Conservation (phyloP, 208 protist genomes). For the Trypanosoma platydactyli region DNA sequence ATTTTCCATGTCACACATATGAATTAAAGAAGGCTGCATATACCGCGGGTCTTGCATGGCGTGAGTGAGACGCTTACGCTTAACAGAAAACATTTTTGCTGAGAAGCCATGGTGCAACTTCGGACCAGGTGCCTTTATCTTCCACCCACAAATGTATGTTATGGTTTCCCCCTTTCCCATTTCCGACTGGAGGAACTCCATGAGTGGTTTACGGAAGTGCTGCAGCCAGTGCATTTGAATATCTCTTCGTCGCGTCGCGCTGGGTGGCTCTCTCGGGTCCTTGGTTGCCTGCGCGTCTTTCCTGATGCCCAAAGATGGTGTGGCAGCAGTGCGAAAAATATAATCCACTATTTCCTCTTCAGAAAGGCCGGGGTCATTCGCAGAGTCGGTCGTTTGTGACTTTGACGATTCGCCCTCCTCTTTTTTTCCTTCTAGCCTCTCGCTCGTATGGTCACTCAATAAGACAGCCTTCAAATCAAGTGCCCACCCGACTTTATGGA, state of each 20-base stretch:
- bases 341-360: conserved; percentile 8
- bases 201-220: conserved; percentile 8
- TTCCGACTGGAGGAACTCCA: not conserved
- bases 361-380: not conserved
- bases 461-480: not conserved
- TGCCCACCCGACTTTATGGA: conserved; percentile 3
- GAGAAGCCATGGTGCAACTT: not conserved
- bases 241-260: not conserved
- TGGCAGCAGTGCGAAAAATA: conserved; percentile 6
- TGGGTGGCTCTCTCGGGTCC: not conserved
- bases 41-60: conserved; percentile 17
- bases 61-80: conserved; percentile 5
- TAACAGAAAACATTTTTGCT: not conserved
- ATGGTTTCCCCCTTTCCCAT: conserved; percentile 10
- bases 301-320: not conserved
- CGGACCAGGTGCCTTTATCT: not conserved
- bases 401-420: not conserved
- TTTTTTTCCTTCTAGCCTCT: not conserved
- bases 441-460: not conserved
- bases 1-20: conserved; percentile 5
- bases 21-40: conserved; percentile 13
- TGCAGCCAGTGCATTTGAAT: conserved; percentile 26
- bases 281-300: not conserved
- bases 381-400: not conserved
- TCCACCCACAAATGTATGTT: conserved; percentile 14